Evolutionary conservation across 495 filamentous ascomycete species (phyloP).

Genomic region (Neurospora tetraspora): DNA sequence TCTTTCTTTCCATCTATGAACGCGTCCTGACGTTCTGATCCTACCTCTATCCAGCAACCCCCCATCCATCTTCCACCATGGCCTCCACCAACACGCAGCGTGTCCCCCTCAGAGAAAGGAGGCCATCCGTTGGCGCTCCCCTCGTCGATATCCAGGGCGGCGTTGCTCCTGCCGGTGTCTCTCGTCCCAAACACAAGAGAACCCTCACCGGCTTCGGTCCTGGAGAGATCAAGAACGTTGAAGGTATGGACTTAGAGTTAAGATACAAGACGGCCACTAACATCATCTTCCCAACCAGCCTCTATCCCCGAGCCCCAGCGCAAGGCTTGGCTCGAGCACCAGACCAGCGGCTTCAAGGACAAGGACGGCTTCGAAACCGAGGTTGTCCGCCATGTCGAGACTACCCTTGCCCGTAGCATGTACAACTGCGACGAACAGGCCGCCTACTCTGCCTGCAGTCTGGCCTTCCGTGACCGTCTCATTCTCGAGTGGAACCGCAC

Average conservation of each 20-base stretch:
- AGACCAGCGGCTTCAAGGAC: conserved; percentile 56
- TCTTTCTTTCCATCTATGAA: background rate
- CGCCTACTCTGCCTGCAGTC: conserved; percentile 79
- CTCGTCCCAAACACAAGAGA: conserved; percentile 89
- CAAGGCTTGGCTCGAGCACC: conserved; percentile 78
- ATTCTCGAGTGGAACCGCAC: conserved; percentile 97
- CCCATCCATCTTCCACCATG: background rate
- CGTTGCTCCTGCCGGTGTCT: conserved; percentile 57
- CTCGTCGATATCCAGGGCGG: conserved; percentile 74
- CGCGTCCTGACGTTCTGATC: background rate
- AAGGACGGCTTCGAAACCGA: conserved; percentile 64
- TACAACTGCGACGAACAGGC: conserved; percentile 97
- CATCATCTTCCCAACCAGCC: conserved; percentile 24
- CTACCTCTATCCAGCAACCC: no score
- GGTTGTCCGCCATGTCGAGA: conserved; percentile 89
- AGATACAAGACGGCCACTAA: conserved; percentile 8
- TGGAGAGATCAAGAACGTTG: conserved; percentile 83
- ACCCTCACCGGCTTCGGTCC: conserved; percentile 88
- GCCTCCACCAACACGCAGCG: conserved; percentile 13
- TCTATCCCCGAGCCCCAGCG: conserved; percentile 81
- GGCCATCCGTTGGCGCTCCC: conserved; percentile 69
- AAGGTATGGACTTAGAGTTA: conserved; percentile 57
- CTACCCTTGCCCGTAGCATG: conserved; percentile 87
- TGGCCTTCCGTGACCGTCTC: conserved; percentile 87
- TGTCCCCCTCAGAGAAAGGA: conserved; percentile 41